These are phyloP conservation scores for Penicillium sp. DNA, from an alignment of 2,329 filamentous ascomycete genomes.

Conservation along the genomic window DNA sequence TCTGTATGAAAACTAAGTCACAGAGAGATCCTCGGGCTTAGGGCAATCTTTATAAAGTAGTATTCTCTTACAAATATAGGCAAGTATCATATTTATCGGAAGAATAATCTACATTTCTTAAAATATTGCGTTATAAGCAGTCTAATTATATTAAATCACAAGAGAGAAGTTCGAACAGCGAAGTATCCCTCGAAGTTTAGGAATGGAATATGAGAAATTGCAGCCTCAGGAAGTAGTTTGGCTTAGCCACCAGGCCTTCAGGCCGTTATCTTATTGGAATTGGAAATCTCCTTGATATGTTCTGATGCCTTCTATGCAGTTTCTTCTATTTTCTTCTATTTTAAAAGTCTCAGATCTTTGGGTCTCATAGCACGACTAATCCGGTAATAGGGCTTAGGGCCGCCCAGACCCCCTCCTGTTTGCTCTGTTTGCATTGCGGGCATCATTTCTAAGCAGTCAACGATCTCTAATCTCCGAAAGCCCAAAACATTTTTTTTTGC, in stretches of 20 bases:
- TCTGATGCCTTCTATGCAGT: not conserved
- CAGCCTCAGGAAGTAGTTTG: not conserved
- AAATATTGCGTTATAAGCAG: too few species aligned
- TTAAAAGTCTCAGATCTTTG: not conserved
- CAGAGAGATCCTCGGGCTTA: not conserved
- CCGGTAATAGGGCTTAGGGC: conserved; percentile 19
- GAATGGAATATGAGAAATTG: not conserved
- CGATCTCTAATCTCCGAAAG: not conserved
- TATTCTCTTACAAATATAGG: not conserved
- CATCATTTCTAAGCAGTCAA: conserved; percentile 12
- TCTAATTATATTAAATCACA: not conserved
- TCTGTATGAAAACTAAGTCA: too few species aligned
- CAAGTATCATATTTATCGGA: too few species aligned
- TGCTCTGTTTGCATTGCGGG: conserved; percentile 29
- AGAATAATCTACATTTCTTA: too few species aligned
- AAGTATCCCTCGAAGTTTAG: not conserved
- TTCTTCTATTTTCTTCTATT: not conserved
- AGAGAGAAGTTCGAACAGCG: too few species aligned
- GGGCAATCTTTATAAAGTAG: not conserved
- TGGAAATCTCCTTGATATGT: not conserved
- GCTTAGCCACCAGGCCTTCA: not conserved
- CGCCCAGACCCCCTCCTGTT: conserved; percentile 24
- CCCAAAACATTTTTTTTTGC: conserved; percentile 1
- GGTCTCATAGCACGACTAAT: not conserved
- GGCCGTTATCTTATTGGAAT: not conserved